These are phyloP conservation scores for Aspergillus intermedius DNA, from an alignment of 2,329 filamentous ascomycete species.

Conservation along the genomic window DNA sequence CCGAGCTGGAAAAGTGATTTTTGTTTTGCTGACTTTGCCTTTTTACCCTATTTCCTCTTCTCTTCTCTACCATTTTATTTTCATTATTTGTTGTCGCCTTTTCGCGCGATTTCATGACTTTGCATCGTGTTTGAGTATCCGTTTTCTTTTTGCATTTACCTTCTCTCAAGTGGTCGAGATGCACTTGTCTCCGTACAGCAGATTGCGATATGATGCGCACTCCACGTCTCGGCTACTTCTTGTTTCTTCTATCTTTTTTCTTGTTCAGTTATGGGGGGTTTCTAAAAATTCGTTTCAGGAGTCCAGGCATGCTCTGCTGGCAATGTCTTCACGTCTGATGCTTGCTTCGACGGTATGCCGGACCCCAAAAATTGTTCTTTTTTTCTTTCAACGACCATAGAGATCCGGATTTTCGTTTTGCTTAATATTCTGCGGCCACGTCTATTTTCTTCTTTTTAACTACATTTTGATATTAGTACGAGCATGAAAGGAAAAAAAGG, in stretches of 20 bases:
- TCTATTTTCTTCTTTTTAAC: constrained; percentile 6
- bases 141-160: constrained; percentile 15
- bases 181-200: constrained; percentile 16
- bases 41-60: constrained; percentile 5
- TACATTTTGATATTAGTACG: constrained; percentile 20
- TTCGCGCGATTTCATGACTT: constrained; percentile 1
- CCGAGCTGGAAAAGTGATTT: constrained; percentile 44
- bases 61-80: background rate
- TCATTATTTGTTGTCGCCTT: background rate
- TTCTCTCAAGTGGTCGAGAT: constrained; percentile 17
- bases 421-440: constrained; percentile 4
- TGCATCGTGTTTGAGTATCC: background rate
- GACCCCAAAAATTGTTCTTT: constrained; percentile 19
- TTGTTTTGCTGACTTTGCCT: constrained; percentile 12
- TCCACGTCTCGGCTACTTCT: constrained; percentile 15
- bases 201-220: constrained; percentile 17
- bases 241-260: constrained; percentile 10
- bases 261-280: constrained; percentile 23
- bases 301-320: constrained; percentile 31
- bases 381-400: constrained; percentile 26
- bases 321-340: constrained; percentile 23
- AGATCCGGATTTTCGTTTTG: constrained; percentile 17
- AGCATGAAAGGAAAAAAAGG: constrained; percentile 19
- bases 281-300: constrained; percentile 26
- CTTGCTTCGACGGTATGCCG: constrained; percentile 23